Percentiles rank a stretch among this genome's conserved stretches.
Evolutionary conservation across 192 early-diverging fungal species (phyloP).

Genomic region (Mortierella alpina): DNA sequence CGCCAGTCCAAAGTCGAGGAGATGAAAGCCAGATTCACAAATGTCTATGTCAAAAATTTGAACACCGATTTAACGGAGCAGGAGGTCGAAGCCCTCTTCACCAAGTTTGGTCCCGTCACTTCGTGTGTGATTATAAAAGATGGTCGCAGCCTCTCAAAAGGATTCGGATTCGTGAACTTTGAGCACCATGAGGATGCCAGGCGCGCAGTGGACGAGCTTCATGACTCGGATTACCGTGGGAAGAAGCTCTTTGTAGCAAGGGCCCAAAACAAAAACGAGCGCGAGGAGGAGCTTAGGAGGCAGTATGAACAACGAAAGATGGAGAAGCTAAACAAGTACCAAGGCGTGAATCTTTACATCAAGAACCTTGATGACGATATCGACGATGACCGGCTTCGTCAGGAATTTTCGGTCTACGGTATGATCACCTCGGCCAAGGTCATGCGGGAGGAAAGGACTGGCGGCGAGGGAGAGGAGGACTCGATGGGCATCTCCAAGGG

Average conservation of each 20-base stretch:
- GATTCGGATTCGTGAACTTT: slow-evolving; percentile 99
- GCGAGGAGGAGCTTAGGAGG: slow-evolving; percentile 92
- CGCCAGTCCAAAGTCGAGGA: slow-evolving; percentile 90
- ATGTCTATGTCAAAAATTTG: slow-evolving; percentile 97
- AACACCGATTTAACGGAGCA: slow-evolving; percentile 80
- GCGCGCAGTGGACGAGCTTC: slow-evolving; percentile 87
- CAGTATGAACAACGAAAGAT: slow-evolving; percentile 94
- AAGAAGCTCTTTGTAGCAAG: slow-evolving; percentile 93
- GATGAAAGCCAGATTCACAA: slow-evolving; percentile 90
- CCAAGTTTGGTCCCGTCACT: slow-evolving; percentile 80
- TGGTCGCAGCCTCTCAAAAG: slow-evolving; percentile 84
- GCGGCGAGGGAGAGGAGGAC: slow-evolving; percentile 18
- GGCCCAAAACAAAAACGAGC: slow-evolving; percentile 98
- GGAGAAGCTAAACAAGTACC: slow-evolving; percentile 97
- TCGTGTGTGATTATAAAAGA: slow-evolving; percentile 80
- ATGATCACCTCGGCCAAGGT: slow-evolving; percentile 96
- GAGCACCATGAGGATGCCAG: slow-evolving; percentile 87
- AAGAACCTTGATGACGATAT: slow-evolving; percentile 97
- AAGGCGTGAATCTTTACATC: slow-evolving; percentile 97
- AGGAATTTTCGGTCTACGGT: slow-evolving; percentile 96
- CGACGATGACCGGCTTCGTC: slow-evolving; percentile 93
- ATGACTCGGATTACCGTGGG: slow-evolving; percentile 89
- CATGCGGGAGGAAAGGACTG: slow-evolving; percentile 86
- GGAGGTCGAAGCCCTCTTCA: slow-evolving; percentile 81
- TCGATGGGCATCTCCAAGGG: slow-evolving; percentile 81